Base-by-base conservation (phyloP, 768 basidiomycete species). In the Lyophyllum decastes region DNA sequence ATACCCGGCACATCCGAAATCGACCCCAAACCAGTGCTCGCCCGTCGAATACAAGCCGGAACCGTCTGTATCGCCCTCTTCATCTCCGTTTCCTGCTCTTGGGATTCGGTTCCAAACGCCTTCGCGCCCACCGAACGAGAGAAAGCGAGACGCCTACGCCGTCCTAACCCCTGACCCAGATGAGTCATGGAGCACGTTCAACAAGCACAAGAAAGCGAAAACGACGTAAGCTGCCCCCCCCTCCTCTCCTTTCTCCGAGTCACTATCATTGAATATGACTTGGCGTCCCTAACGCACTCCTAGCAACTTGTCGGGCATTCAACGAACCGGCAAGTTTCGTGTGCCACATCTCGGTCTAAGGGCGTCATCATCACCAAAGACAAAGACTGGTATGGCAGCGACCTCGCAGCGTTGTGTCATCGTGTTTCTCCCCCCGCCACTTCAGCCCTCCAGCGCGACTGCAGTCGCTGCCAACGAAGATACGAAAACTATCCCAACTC, bases 121-220 rank as follows among this genome's bases (percentile, higher is more conserved):
- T 27, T 33, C 14, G 2, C 60, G 48, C 0, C 24, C 58, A 9
- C n/a, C 49, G 12, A 49, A 60, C n/a, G 22, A 46, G 16, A 55
- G 53, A 34, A 47, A 54, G 34, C 58, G 52, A 17, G 68, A 75
- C 38, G 71, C 72, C 8, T 75, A 77, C 47, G 57, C 57, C 19
- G 69, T 68, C 52, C 41, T 59, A 9, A 50, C 48, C 4, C 46
- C 61, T 7, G 73, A 77, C 49, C 55, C 69, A 2, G 76, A 77
- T 46, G 73, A 74, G 49, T 62, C 69, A 19, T 78, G 76, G 76
- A 70, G 67, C 21, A 76, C 77, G 1, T 60, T 78, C 12, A 72
- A 72, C 4, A n/a, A 55, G 4, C 65, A 68, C 21, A 77, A 73
- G 61, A 74, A 68, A 55, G 41, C 40, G 7, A 75, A 73, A 35